Conservation (phyloP, 345 rosid species). For the Trapa bicornis region DNA sequence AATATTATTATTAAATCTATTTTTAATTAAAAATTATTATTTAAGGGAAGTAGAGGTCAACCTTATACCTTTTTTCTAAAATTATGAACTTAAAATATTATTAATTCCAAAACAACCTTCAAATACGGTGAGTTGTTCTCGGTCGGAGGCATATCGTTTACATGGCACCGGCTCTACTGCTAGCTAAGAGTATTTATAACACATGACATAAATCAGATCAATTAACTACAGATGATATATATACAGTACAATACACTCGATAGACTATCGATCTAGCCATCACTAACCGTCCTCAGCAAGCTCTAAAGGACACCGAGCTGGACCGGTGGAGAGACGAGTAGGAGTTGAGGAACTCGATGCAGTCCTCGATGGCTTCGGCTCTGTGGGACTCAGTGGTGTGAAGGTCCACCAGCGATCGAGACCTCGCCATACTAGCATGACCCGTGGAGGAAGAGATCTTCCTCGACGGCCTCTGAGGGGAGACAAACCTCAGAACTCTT, state of each 20-base stretch:
- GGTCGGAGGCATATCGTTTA: too few species aligned
- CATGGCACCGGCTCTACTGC: not conserved
- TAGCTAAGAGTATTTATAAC: not conserved
- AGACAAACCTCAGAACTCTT: conserved; percentile 37
- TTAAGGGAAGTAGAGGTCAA: too few species aligned
- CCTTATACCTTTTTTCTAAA: too few species aligned
- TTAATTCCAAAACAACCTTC: not conserved
- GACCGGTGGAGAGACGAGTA: conserved; percentile 25
- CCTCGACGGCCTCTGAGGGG: conserved; percentile 29
- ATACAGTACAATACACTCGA: too few species aligned
- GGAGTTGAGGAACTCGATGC: conserved; percentile 81
- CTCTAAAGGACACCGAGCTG: conserved; percentile 41
- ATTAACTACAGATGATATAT: not conserved
- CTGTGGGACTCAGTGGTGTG: conserved; percentile 43
- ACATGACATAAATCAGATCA: not conserved
- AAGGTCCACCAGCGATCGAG: conserved; percentile 58
- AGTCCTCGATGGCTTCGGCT: conserved; percentile 84
- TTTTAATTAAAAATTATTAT: too few species aligned
- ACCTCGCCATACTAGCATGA: conserved; percentile 30
- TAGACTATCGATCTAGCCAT: not conserved
- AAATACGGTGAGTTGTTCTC: too few species aligned
- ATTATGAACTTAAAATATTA: too few species aligned
- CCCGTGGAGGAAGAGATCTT: conserved; percentile 26
- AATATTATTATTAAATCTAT: too few species aligned
- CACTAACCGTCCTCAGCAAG: conserved; percentile 20